phyloP scores from a whole-genome alignment of 495 filamentous ascomycete genomes.

The Neurospora sp. region DNA sequence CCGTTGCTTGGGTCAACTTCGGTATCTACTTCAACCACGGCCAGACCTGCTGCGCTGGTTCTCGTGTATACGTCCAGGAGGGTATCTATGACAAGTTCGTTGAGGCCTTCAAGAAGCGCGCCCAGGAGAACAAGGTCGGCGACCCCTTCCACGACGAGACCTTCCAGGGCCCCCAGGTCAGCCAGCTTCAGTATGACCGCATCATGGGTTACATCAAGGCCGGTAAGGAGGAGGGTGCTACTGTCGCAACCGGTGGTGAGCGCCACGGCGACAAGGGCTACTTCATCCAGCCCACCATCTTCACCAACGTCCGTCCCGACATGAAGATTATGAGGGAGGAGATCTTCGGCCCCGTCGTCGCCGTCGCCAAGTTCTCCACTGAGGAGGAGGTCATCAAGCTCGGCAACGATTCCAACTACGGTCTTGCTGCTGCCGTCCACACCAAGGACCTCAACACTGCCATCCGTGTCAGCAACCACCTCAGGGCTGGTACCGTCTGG shows the following conservation, averaged over 20 bases:
- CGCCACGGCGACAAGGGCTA: constrained; percentile 85
- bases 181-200: constrained; percentile 87
- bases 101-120: constrained; percentile 76
- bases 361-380: constrained; percentile 87
- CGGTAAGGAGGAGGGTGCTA: constrained; percentile 83
- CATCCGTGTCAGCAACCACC: constrained; percentile 70
- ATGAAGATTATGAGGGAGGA: constrained; percentile 99
- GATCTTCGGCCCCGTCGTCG: constrained; percentile 94
- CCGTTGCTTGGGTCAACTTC: constrained; percentile 97
- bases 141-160: constrained; percentile 81
- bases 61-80: constrained; percentile 92
- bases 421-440: constrained; percentile 86
- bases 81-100: constrained; percentile 94
- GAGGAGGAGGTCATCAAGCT: constrained; percentile 75
- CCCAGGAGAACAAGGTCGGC: constrained; percentile 72
- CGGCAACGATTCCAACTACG: constrained; percentile 77
- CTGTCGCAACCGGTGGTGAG: constrained; percentile 71
- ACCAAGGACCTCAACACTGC: constrained; percentile 90
- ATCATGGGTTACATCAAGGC: constrained; percentile 96
- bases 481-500: constrained; percentile 91
- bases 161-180: constrained; percentile 97
- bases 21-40: constrained; percentile 99
- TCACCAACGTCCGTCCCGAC: constrained; percentile 74
- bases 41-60: constrained; percentile 96
- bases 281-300: constrained; percentile 97